Base-by-base conservation (phyloP, 2,329 filamentous ascomycete species). In the Helminthosporium solani region DNA sequence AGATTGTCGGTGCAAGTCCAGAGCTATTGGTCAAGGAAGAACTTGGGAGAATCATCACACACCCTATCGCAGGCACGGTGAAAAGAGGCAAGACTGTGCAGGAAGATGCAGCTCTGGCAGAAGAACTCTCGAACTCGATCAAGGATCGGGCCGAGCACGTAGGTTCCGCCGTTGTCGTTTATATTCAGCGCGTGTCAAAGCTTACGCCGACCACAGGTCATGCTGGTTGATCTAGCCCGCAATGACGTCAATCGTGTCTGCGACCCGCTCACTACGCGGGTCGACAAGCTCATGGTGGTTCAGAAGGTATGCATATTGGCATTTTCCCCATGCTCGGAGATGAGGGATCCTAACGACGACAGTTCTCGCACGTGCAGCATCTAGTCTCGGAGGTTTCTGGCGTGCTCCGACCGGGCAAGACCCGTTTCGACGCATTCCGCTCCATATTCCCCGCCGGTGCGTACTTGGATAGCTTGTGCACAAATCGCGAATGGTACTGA, bases 211-310 rank as follows among this genome's bases (percentile, higher is more conserved):
- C 37, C 42, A 38, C 90, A 97, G 75, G 91, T 97, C 63, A 99
- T 99, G 94, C 77, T 99, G 58, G 94, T 97, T 37, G 92, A 99
- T 69, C 78, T 97, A 45, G 94, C 94, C 11, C 84, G 94, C 47
- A 97, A 99, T 77, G 94, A 99, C 70, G 84, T 99, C 58, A 97
- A 96, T 75, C 86, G 94, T 39, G 89, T 99, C 18, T 95, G 90
- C 70, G 90, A 96, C 72, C 94, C 94, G 15, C 77, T 86, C 30
- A 89, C 88, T 21, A 96, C 92, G 23, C 84, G 88, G 50, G 94
- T 97, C 20, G 94, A 99, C 76, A 83, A 90, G 42, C 76, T 97
- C 53, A 96, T 97, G 92, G 88, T 90, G 12, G 67, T 70, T 44
- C 67, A 70, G 56, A 70, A 69, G 62, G 67, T 68, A 56, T 35